Conservation (phyloP, 1,284 basidiomycete genomes). For the Chalciporus sp. region DNA sequence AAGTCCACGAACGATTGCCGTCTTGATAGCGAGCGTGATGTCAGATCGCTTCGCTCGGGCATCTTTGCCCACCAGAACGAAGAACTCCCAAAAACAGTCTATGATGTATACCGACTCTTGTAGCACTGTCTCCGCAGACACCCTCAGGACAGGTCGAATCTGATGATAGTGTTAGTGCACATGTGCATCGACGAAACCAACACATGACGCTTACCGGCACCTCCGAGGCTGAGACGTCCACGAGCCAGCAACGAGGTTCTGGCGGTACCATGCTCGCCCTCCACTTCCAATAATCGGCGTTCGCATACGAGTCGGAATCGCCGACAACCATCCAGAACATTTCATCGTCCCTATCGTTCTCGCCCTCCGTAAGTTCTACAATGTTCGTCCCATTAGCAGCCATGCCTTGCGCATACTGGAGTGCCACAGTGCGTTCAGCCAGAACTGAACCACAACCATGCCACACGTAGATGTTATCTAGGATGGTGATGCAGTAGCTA, state of each 20-base stretch:
- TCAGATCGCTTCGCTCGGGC: conserved; percentile 60
- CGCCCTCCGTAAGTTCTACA: conserved; percentile 62
- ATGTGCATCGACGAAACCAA: background rate
- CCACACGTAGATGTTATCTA: conserved; percentile 77
- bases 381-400: conserved; percentile 41
- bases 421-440: conserved; percentile 59
- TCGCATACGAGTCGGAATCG: conserved; percentile 63
- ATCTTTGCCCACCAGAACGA: conserved; percentile 68
- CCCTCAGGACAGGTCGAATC: conserved; percentile 34
- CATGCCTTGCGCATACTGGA: conserved; percentile 58
- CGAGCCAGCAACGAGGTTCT: conserved; percentile 58
- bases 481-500: conserved; percentile 71
- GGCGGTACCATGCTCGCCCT: conserved; percentile 41
- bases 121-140: conserved; percentile 28
- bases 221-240: conserved; percentile 43
- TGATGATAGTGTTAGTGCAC: conserved; percentile 16
- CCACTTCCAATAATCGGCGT: conserved; percentile 80
- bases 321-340: conserved; percentile 85
- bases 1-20: conserved; percentile 50
- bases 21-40: conserved; percentile 60
- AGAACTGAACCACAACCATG: conserved; percentile 66
- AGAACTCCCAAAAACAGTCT: conserved; percentile 77
- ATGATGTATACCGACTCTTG: conserved; percentile 57
- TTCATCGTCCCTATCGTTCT: conserved; percentile 60
- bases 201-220: conserved; percentile 37